Percentiles rank a stretch among this genome's conserved stretches.
phyloP scores from a whole-genome alignment of 345 rosid species.

The Euphorbia lathyris region DNA sequence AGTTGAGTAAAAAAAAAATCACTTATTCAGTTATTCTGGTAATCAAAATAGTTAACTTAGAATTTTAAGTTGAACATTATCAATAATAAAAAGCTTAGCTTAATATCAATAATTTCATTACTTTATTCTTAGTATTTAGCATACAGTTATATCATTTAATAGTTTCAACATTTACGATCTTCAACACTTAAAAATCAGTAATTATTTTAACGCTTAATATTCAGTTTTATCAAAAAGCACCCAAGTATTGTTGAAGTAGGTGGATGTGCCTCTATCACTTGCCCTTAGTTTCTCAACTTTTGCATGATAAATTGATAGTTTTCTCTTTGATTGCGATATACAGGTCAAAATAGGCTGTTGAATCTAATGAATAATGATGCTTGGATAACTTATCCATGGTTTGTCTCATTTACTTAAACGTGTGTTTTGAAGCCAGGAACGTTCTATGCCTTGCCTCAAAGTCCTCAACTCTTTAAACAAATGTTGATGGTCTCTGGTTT shows the following conservation, averaged over 20 bases:
- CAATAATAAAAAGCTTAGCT: no score
- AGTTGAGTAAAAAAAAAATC: no score
- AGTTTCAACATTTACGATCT: no score
- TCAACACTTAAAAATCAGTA: no score
- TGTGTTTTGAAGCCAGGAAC: conserved; percentile 90
- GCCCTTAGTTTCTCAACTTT: background rate
- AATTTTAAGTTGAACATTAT: no score
- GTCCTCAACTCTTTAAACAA: conserved; percentile 96
- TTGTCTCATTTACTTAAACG: conserved; percentile 38
- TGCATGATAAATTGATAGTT: background rate
- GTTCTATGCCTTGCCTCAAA: conserved; percentile 96
- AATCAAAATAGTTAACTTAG: no score
- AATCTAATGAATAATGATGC: background rate
- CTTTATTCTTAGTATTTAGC: no score
- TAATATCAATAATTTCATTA: no score
- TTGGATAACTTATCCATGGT: conserved; percentile 24
- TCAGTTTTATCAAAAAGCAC: no score
- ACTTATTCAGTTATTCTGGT: no score
- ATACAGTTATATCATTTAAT: no score
- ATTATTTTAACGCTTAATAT: no score
- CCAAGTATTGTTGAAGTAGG: background rate
- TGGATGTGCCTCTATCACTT: background rate
- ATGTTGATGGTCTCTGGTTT: conserved; percentile 99
- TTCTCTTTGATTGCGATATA: background rate
- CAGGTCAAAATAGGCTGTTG: background rate